Conservation (phyloP, 2,329 filamentous ascomycete species). For the Exophiala lecanii-corni region DNA sequence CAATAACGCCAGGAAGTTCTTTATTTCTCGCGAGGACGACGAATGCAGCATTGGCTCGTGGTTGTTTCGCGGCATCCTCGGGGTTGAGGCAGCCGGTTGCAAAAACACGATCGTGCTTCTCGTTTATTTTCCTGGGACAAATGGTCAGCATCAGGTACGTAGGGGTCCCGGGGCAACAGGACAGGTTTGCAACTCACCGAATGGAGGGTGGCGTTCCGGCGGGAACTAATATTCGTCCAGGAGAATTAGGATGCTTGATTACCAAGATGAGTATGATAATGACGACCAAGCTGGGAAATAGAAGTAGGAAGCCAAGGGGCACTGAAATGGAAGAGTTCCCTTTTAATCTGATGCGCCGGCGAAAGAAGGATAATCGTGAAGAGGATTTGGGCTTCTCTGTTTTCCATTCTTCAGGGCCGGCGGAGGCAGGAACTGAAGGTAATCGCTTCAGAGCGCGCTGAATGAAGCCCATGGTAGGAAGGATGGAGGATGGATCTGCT, state of each 20-base stretch:
- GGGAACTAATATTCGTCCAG: constrained; percentile 79
- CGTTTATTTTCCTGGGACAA: constrained; percentile 76
- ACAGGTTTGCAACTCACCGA: constrained; percentile 60
- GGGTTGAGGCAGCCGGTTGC: constrained; percentile 78
- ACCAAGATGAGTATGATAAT: constrained; percentile 87
- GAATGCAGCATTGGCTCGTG: constrained; percentile 88
- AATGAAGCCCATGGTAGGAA: constrained; percentile 46
- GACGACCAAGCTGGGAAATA: constrained; percentile 89
- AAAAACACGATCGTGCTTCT: constrained; percentile 96
- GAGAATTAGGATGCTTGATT: constrained; percentile 77
- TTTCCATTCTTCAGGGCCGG: constrained; percentile 43
- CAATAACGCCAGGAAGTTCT: constrained; percentile 90
- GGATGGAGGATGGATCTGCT: too few species aligned
- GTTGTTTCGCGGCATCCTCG: constrained; percentile 65
- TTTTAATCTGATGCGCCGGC: constrained; percentile 78
- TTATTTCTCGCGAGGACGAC: constrained; percentile 94
- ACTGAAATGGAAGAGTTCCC: constrained; percentile 91
- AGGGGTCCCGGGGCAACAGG: too few species aligned
- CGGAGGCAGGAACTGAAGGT: constrained; percentile 42
- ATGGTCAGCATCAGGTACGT: too few species aligned
- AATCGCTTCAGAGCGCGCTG: constrained; percentile 51
- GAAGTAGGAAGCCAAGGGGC: constrained; percentile 82
- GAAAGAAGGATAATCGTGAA: constrained; percentile 66
- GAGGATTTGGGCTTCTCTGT: constrained; percentile 45
- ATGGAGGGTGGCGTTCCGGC: constrained; percentile 83